Evolutionary conservation across 192 early-diverging fungal species (phyloP), one percentile per base, ranked within the genome.

Genomic region (Chytriomyces confervae): DNA sequence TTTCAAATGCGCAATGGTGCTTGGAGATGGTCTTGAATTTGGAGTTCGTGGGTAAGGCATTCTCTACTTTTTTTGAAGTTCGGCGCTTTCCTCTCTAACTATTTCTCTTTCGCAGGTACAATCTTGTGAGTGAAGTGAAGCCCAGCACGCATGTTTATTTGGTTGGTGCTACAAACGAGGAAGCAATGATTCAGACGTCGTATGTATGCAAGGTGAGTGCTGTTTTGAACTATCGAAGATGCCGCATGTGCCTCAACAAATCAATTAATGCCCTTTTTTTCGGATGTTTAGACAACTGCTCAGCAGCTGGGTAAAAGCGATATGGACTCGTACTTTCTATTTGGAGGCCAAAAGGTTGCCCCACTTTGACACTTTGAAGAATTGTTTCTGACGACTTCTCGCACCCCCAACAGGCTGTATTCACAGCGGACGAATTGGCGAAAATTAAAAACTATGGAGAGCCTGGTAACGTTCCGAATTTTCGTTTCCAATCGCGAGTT

Each of bases 361-460:
- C 27, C 46, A 18, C 29, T 53, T 36, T 9, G 24, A 7, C 53
- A 11, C 36, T 9, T 51, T 48, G 43, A 57, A 46, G 18, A 27
- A 13, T 77, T 27, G 5, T 74, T 80, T 7, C 76, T 53, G 0
- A 50, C 44, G 10, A 43, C 44, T n/a, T 13, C 61, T 8, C 16
- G 16, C n/a, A 36, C n/a, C 47, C 27, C 23, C 63, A 45, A 8
- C 61, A 90, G 89, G 82, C 87, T 29, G 82, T 93, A 6, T 95
- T 95, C 68, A 89, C 92, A 0, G 92, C 90, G 64, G 90, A 92
- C 1, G 94, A 95, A 50, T 60, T 92, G 11, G 66, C 77, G 0
- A 68, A 86, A 51, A 87, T 95, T n/a, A 87, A 87, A 66, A 81
- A 83, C 7, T 85, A 93, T 74, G 87, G 89, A 6, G 87, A 91